A percentile compares a stretch with the other conserved stretches of the same genome.
Evolutionary conservation across 2,329 filamentous ascomycete species (phyloP).

Genomic region (Fusarium anguioides): DNA sequence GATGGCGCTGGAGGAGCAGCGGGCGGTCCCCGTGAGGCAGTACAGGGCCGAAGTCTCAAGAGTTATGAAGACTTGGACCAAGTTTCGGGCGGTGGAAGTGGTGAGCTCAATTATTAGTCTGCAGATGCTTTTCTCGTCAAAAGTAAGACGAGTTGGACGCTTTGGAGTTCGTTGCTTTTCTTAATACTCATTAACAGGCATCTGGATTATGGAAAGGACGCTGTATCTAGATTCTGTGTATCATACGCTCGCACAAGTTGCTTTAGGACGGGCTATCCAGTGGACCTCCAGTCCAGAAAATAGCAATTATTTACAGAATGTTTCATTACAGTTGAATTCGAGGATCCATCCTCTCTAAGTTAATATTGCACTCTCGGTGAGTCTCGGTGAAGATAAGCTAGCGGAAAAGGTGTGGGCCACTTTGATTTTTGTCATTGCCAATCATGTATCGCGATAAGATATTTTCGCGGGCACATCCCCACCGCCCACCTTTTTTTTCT

Average conservation of each 20-base stretch:
- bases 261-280: not conserved
- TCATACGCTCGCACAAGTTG: slow-evolving; percentile 32
- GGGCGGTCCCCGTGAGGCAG: slow-evolving; percentile 88
- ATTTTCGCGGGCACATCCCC: slow-evolving; percentile 41
- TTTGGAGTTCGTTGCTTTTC: slow-evolving; percentile 35
- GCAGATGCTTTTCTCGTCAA: not conserved
- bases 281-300: slow-evolving; percentile 7
- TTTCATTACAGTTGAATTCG: not conserved
- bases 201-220: slow-evolving; percentile 11
- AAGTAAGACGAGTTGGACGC: slow-evolving; percentile 8
- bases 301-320: slow-evolving; percentile 6
- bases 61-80: slow-evolving; percentile 98
- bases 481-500: slow-evolving; percentile 49
- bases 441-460: slow-evolving; percentile 46
- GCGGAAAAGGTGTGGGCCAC: not conserved
- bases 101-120: slow-evolving; percentile 87
- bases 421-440: slow-evolving; percentile 28
- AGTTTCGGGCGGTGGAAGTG: slow-evolving; percentile 76
- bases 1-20: slow-evolving; percentile 81
- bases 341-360: not conserved
- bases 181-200: slow-evolving; percentile 21
- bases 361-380: slow-evolving; percentile 1
- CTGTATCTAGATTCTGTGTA: slow-evolving; percentile 34
- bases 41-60: slow-evolving; percentile 91
- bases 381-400: slow-evolving; percentile 30